Base-by-base conservation (phyloP, 176 grass and related monocot genomes). In the Aegilops tauschii region DNA sequence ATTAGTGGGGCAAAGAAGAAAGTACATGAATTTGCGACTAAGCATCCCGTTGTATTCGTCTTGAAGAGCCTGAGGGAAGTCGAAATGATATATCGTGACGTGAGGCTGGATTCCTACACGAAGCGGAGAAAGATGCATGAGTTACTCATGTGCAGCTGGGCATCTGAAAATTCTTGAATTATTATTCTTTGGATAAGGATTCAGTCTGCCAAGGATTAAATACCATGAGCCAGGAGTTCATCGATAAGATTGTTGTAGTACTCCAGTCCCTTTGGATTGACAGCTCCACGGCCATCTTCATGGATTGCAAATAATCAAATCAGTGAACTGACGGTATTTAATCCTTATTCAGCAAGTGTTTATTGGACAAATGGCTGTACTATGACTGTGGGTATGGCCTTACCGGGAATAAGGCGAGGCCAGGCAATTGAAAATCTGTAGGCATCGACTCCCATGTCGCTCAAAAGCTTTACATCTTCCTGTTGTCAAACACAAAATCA, bases 231-330 rank as follows among this genome's bases (percentile, higher is more conserved):
- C 28, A 94, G 35, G 66, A 98, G 92, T 68, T 98, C 94, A 65
- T 98, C n/a, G 54, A 96, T 98, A 2, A 98, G 40, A 83, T 96
- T 94, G 76, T 98, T 98, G 72, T 98, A 98, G 88, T 96, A 96
- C 62, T 88, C 88, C 16, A 98, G 69, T 17, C 96, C 93, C 79
- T 94, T 91, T 3, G 88, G 88, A 85, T 98, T 98, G 50, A 98
- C 84, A n/a, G 87, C 74, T 87, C 96, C 96, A 73, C 88, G 85
- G 13, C 96, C 93, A 85, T 98, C 96, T 96, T 77, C 85, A 92
- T 68, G 42, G 25, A 31, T 63, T 40, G 73, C 4, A 88, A 83
- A 29, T 30, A 45, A 45, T n/a, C n/a, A 12, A 45, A 11, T 45
- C 44, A 45, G 44, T 45, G 11, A 45, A n/a, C n/a, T n/a, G n/a